Evolutionary conservation across 345 rosid genomes (phyloP), one percentile per base, ranked within the genome.

Genomic region (Kernera saxatilis): DNA sequence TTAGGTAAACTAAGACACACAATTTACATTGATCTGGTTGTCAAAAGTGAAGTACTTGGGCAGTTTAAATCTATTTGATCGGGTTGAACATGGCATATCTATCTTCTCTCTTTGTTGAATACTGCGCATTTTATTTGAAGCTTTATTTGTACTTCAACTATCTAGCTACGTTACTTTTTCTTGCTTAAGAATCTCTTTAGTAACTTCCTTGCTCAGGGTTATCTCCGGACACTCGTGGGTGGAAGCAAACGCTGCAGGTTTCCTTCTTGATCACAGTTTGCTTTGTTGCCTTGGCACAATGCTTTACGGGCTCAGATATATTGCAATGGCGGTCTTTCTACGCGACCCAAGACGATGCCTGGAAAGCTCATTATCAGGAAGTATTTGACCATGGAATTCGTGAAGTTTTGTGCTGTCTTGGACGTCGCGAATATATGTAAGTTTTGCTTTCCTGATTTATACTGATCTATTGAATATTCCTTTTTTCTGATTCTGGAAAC

Each of bases 291-390:
- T 17, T 93, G 57, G 78, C 80, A 21, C 97, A 93, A 65, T 87
- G 88, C 79, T 87, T 87, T 69, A 60, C 78, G 26, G 98, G 98
- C 66, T 79, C 92, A 39, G 95, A 86, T 66, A 84, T 93, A 57
- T 75, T 91, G 73, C 84, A 77, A 67, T 91, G 98, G 98, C 82
- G 96, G 68, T 91, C 88, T 40, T 93, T 85, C 80, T 93, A 91
- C 73, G 79, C 86, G 53, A 84, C 91, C 7, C 82, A 93, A 78
- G 94, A 91, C 82, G 90, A 85, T 81, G 94, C 82, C 23, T 93
- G 98, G 98, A 89, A 85, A 79, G 85, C 90, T 79, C 98, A 93
- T 67, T 93, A 93, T 78, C 83, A 88, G 64, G 96, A 91, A 77
- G 89, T 91, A 48, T 93, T 93, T 85, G 97, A 91, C 79, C 82